Evolutionary conservation across 164 flowering plant species (phyloP), one percentile per base, ranked within the genome.

Genomic region (Brasenia schreberi): DNA sequence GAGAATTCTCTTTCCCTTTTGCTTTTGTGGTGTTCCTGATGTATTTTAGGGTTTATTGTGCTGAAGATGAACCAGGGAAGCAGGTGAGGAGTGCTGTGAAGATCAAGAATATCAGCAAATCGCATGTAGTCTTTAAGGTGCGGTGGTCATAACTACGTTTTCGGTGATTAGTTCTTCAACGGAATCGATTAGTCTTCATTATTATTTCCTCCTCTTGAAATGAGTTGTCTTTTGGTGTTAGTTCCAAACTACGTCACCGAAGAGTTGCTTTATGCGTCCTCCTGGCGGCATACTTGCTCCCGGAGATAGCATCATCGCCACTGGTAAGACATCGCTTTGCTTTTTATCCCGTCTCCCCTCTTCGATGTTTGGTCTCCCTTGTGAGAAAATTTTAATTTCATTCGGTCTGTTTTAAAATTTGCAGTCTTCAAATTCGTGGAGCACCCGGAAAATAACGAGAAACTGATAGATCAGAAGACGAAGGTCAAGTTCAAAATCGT

Each of bases 191-290:
- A 14, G 16, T 49, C 12, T 49, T 14, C 10, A 7, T 49, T 49
- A 49, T 9, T 14, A 14, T 14, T 5, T 49, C 56, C 16, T 49
- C 10, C 56, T 14, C 4, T 49, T 9, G 56, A 49, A 49, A 49
- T 49, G 14, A 14, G 56, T 2, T 49, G 10, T 16, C 16, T 14
- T 9, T 9, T 49, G 12, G 9, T 9, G 2, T 49, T 49, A 90
- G 98, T 90, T 93, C 75, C 98, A 90, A 86, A 93, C 98, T 5
- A 93, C 97, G 62, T 94, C 96, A 27, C 98, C 98, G 5, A 93
- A 93, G 80, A 93, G 98, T 69, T 90, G 97, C 72, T 90, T 80
- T 67, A 93, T 93, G 98, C 87, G 97, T 7, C 98, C 98, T 60
- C 97, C 97, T 6, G 97, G 97, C 4, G 98, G 92, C 18, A 84